A percentile compares a stretch with the other conserved stretches of the same genome.
Conservation (phyloP, 2,329 filamentous ascomycete species). For the Setomelanomma holmii region DNA sequence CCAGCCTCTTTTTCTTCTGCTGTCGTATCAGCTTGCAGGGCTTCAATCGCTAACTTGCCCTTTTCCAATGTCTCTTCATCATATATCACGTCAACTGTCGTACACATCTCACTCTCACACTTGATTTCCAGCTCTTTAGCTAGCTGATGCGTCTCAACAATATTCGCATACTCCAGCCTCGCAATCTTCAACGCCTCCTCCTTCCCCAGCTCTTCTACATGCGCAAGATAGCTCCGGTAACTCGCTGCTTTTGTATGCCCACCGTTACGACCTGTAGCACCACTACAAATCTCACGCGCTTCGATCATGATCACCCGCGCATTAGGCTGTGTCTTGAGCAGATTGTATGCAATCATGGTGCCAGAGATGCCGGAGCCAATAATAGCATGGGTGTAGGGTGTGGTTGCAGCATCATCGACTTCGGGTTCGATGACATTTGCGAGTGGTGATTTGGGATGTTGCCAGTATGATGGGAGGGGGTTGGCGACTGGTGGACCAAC, state of each 20-base stretch:
- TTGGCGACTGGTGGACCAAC: conserved; percentile 40
- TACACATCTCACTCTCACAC: conserved; percentile 57
- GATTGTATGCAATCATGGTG: conserved; percentile 46
- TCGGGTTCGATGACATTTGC: conserved; percentile 42
- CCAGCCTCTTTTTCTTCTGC: conserved; percentile 31
- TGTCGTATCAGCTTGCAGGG: conserved; percentile 26
- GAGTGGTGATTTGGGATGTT: conserved; percentile 47
- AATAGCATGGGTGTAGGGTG: conserved; percentile 44
- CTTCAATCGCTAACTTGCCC: conserved; percentile 34
- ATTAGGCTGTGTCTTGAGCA: conserved; percentile 27
- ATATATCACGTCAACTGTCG: conserved; percentile 67
- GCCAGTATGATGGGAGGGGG: conserved; percentile 53
- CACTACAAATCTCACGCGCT: conserved; percentile 48
- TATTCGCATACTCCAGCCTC: conserved; percentile 52
- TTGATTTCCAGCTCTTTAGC: conserved; percentile 54
- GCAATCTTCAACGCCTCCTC: conserved; percentile 57
- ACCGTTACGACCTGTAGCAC: conserved; percentile 54
- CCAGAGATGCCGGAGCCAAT: conserved; percentile 53
- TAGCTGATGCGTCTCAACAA: conserved; percentile 63
- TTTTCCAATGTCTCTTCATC: conserved; percentile 46
- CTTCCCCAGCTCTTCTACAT: conserved; percentile 55
- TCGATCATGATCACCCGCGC: conserved; percentile 48
- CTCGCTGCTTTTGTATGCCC: conserved; percentile 60
- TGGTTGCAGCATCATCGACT: conserved; percentile 10
- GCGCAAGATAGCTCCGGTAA: conserved; percentile 60